A percentile compares a stretch with the other conserved stretches of the same genome.
Conservation (phyloP, 331 rosid species). For the Acacia pycnantha region DNA sequence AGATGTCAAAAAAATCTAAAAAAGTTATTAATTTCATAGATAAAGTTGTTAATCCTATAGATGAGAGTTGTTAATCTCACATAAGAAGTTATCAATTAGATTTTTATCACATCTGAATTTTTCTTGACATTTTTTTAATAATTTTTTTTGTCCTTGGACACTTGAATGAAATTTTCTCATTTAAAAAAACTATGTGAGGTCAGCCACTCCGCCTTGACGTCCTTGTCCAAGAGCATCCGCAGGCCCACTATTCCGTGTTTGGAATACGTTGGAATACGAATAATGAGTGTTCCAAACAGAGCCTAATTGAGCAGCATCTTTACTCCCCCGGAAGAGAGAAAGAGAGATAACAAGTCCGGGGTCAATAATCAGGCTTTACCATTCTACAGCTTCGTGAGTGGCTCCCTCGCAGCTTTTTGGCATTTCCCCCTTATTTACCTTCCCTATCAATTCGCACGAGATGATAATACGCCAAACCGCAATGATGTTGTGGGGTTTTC, state of each 20-base stretch:
- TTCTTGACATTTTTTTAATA: too few relatives aligned
- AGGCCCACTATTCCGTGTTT: not conserved
- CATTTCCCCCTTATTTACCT: not conserved
- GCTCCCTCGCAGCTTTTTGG: slow-evolving; percentile 12
- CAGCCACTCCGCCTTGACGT: too few relatives aligned
- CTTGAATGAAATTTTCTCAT: too few relatives aligned
- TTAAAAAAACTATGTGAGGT: not conserved
- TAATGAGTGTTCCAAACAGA: slow-evolving; percentile 19
- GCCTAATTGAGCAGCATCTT: not conserved
- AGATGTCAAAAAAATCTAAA: too few relatives aligned
- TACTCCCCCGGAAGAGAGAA: slow-evolving; percentile 18
- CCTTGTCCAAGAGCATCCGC: not conserved
- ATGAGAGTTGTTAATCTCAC: too few relatives aligned
- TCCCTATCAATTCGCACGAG: not conserved
- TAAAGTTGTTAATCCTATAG: too few relatives aligned
- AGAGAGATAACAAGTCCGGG: not conserved
- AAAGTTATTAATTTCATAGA: too few relatives aligned
- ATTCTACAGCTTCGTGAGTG: slow-evolving; percentile 13
- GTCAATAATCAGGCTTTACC: not conserved
- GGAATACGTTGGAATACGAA: not conserved
- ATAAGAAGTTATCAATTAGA: too few relatives aligned
- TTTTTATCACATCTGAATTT: too few relatives aligned
- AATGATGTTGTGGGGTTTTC: slow-evolving; percentile 33
- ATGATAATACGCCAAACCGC: not conserved
- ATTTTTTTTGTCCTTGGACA: too few relatives aligned